Percentiles rank a stretch among this genome's conserved stretches.
These are phyloP conservation scores for Pterulicium gracile DNA, from an alignment of 1,284 basidiomycete species.

Conservation along the genomic window DNA sequence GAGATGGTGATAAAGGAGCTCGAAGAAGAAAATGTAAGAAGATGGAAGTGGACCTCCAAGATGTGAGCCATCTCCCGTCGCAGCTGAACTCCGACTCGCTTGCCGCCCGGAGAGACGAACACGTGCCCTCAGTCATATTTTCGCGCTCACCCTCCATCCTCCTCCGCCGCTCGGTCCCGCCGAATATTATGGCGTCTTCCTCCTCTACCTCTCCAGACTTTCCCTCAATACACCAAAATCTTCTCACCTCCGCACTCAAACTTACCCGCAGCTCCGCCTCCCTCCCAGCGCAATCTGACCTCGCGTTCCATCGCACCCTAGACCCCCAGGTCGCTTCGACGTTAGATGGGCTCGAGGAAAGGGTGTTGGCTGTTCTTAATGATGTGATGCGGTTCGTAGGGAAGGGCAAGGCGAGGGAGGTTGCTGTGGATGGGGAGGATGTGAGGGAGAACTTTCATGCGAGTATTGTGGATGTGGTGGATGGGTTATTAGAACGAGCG, in stretches of 20 bases:
- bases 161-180: too few species aligned
- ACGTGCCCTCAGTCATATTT: too few species aligned
- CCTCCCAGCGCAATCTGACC: background rate
- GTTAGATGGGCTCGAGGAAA: background rate
- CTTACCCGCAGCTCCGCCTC: background rate
- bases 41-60: too few species aligned
- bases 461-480: constrained; percentile 75
- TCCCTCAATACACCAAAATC: background rate
- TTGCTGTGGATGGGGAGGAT: constrained; percentile 63
- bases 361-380: background rate
- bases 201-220: background rate
- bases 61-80: too few species aligned
- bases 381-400: constrained; percentile 10
- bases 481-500: constrained; percentile 76
- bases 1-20: too few species aligned
- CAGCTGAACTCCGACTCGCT: too few species aligned
- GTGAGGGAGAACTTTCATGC: constrained; percentile 72
- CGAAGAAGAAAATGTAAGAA: too few species aligned
- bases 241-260: constrained; percentile 5
- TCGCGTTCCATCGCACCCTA: background rate
- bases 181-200: too few species aligned
- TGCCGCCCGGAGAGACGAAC: too few species aligned
- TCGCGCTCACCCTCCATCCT: too few species aligned
- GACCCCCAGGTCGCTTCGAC: background rate
- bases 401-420: constrained; percentile 32